Conservation (phyloP, 2,329 filamentous ascomycete genomes). For the Pseudogymnoascus sp. region DNA sequence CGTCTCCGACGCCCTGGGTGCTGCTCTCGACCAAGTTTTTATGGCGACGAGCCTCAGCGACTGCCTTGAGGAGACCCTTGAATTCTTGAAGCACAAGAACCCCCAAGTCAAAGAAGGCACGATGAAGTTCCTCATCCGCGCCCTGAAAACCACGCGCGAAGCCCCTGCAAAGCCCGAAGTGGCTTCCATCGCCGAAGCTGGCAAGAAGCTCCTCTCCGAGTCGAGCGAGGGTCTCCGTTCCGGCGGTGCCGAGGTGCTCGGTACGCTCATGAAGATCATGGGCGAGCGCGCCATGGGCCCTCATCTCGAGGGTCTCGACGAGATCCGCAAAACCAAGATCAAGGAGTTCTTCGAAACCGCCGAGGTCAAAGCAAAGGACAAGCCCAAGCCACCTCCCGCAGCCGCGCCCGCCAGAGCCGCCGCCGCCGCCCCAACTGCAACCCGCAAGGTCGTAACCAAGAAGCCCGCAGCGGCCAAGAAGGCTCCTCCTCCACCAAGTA, state of each 20-base stretch:
- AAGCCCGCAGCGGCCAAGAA: conserved; percentile 41
- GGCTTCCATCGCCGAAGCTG: conserved; percentile 74
- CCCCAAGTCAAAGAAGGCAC: conserved; percentile 96
- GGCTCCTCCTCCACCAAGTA: conserved; percentile 34
- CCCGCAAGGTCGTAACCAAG: conserved; percentile 38
- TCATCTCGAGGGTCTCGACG: conserved; percentile 84
- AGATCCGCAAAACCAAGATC: conserved; percentile 91
- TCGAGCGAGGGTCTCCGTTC: conserved; percentile 78
- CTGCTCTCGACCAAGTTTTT: conserved; percentile 68
- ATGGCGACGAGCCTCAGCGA: conserved; percentile 65
- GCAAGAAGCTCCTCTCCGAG: conserved; percentile 84
- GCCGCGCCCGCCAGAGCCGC: conserved; percentile 50
- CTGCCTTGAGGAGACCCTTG: conserved; percentile 80
- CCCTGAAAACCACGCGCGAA: conserved; percentile 71
- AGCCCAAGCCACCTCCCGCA: conserved; percentile 71
- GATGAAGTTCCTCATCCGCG: conserved; percentile 85
- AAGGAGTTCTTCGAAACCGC: conserved; percentile 83
- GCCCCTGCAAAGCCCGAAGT: conserved; percentile 81
- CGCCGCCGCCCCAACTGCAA: conserved; percentile 30
- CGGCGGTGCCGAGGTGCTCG: conserved; percentile 83
- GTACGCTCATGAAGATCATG: conserved; percentile 97
- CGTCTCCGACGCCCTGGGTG: conserved; percentile 80
- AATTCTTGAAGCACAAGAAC: conserved; percentile 88
- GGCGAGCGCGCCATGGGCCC: conserved; percentile 93
- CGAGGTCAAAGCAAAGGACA: conserved; percentile 82